Conservation (phyloP, 768 basidiomycete species). For the Omphalotus guepiniiformis region DNA sequence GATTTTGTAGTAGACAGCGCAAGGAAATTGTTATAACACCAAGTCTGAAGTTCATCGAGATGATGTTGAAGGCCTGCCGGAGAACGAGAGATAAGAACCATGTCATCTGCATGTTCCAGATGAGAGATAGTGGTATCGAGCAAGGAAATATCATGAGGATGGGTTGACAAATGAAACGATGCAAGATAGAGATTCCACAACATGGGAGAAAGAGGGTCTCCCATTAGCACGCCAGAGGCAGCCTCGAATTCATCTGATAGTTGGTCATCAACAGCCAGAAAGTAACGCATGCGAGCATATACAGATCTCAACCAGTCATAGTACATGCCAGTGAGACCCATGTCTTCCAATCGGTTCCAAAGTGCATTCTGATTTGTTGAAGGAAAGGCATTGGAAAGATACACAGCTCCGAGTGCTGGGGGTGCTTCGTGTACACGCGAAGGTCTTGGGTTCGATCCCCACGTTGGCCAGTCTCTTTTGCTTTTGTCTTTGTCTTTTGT, state of each 20-base stretch:
- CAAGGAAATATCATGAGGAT: neutral
- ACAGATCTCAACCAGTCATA: neutral
- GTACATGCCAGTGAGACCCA: neutral
- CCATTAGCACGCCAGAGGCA: neutral
- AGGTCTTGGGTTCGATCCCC: constrained; percentile 82
- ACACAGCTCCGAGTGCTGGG: too few species aligned
- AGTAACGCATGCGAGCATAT: neutral
- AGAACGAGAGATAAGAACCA: constrained; percentile 16
- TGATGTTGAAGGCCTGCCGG: constrained; percentile 6
- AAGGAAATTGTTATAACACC: neutral
- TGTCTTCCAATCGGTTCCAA: neutral
- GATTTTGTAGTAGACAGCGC: too few species aligned
- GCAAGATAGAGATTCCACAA: neutral
- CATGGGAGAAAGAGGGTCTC: neutral
- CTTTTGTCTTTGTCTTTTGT: too few species aligned
- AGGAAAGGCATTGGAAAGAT: too few species aligned
- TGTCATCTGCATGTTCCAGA: neutral
- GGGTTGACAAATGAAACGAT: neutral
- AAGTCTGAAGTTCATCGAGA: neutral
- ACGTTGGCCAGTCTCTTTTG: constrained; percentile 79
- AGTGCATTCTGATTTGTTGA: too few species aligned
- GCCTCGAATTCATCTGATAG: neutral
- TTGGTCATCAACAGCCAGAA: neutral
- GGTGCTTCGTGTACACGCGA: too few species aligned
- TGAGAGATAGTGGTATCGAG: neutral